phyloP scores from a whole-genome alignment of 2,329 filamentous ascomycete genomes.

The Aspergillus sojae region DNA sequence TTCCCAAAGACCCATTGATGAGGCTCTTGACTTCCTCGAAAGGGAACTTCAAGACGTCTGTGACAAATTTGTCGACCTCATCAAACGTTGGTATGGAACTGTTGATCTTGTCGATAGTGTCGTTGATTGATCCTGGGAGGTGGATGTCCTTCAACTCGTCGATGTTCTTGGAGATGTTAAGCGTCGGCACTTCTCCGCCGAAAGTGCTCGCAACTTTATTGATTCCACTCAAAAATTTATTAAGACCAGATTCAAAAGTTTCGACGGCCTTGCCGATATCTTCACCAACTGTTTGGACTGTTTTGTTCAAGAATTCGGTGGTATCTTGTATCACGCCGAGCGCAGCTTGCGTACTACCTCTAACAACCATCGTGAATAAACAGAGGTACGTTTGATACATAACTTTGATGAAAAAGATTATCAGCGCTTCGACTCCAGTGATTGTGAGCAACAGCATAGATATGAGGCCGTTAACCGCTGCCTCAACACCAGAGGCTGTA shows the following conservation, averaged over 20 bases:
- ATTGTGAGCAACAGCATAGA: conserved; percentile 76
- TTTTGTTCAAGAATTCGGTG: conserved; percentile 61
- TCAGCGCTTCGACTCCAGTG: conserved; percentile 80
- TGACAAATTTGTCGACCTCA: conserved; percentile 79
- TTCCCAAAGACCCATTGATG: conserved; percentile 70
- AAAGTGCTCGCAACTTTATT: conserved; percentile 58
- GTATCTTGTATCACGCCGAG: conserved; percentile 64
- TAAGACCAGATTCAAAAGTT: conserved; percentile 58
- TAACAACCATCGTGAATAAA: conserved; percentile 79
- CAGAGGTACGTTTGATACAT: conserved; percentile 89
- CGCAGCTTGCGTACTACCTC: conserved; percentile 74
- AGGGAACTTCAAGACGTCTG: conserved; percentile 72
- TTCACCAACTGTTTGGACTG: conserved; percentile 48
- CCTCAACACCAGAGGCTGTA: conserved; percentile 76
- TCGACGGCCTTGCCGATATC: conserved; percentile 47
- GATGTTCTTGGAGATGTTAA: conserved; percentile 69
- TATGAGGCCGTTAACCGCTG: conserved; percentile 78
- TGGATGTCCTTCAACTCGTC: conserved; percentile 69
- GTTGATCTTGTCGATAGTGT: conserved; percentile 73
- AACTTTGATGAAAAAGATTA: conserved; percentile 91
- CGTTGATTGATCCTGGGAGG: conserved; percentile 68
- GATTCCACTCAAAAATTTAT: conserved; percentile 57
- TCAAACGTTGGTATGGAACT: conserved; percentile 78
- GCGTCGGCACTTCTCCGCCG: conserved; percentile 49
- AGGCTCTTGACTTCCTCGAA: conserved; percentile 78